Conservation (phyloP, 2,329 filamentous ascomycete genomes). For the Microsporum canis region DNA sequence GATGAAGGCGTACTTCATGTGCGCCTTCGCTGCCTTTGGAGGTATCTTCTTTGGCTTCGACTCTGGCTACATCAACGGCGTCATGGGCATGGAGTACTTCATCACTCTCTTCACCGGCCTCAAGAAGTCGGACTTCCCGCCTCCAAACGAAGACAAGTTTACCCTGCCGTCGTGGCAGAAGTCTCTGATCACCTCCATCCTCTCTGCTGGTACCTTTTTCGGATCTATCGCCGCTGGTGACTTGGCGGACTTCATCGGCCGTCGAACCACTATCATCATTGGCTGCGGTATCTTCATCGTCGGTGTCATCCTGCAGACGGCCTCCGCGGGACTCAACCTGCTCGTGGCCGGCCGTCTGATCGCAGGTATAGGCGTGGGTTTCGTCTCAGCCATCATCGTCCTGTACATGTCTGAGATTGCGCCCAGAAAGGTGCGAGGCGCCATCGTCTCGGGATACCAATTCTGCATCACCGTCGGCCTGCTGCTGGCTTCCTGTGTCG, state of each 20-base stretch:
- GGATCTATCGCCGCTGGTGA: slow-evolving; percentile 68
- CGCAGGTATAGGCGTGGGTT: slow-evolving; percentile 67
- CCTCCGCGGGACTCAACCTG: slow-evolving; percentile 43
- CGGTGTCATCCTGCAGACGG: slow-evolving; percentile 57
- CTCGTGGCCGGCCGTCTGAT: slow-evolving; percentile 64
- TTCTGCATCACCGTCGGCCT: slow-evolving; percentile 75
- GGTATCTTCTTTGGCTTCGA: slow-evolving; percentile 52
- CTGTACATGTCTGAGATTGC: slow-evolving; percentile 78
- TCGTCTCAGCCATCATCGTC: slow-evolving; percentile 69
- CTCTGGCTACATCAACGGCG: slow-evolving; percentile 45
- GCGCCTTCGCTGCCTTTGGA: slow-evolving; percentile 50
- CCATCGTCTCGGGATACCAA: slow-evolving; percentile 71
- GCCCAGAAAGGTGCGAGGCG: slow-evolving; percentile 63
- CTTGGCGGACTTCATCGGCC: slow-evolving; percentile 60
- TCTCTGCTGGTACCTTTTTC: slow-evolving; percentile 68
- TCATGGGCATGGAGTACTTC: slow-evolving; percentile 42
- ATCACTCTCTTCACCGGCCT: slow-evolving; percentile 20
- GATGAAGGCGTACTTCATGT: slow-evolving; percentile 49
- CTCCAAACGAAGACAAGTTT: slow-evolving; percentile 19
- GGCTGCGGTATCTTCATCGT: slow-evolving; percentile 61
- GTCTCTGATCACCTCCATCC: slow-evolving; percentile 61
- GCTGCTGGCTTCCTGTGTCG: slow-evolving; percentile 60
- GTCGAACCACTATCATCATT: slow-evolving; percentile 52
- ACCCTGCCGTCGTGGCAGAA: slow-evolving; percentile 39
- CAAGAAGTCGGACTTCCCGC: slow-evolving; percentile 18